A percentile compares a stretch with the other conserved stretches of the same genome.
phyloP scores from a whole-genome alignment of 176 grass and related monocot genomes.

The Avena insularis region DNA sequence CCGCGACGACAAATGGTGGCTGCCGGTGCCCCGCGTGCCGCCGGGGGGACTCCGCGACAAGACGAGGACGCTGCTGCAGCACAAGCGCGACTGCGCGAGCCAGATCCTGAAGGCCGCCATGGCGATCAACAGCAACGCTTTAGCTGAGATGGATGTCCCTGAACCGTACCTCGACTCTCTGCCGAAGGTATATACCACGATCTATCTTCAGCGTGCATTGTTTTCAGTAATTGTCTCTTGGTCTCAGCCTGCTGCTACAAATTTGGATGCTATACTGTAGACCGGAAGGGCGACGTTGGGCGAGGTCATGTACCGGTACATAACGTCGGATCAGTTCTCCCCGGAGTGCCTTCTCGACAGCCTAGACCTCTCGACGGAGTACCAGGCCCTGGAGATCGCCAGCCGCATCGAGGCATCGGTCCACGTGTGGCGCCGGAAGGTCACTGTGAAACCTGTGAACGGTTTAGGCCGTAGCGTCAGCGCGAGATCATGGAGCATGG shows the following conservation, averaged over 20 bases:
- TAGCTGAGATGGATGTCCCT: slow-evolving; percentile 79
- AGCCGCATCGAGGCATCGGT: slow-evolving; percentile 87
- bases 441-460: slow-evolving; percentile 49
- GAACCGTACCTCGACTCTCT: slow-evolving; percentile 58
- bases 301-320: slow-evolving; percentile 82
- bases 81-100: slow-evolving; percentile 68
- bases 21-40: slow-evolving; percentile 63
- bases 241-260: not conserved
- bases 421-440: slow-evolving; percentile 75
- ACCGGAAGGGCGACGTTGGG: slow-evolving; percentile 81
- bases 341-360: slow-evolving; percentile 87
- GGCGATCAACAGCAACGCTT: slow-evolving; percentile 76
- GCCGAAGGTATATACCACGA: slow-evolving; percentile 57
- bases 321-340: slow-evolving; percentile 83
- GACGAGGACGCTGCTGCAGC: slow-evolving; percentile 59
- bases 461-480: slow-evolving; percentile 48
- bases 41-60: slow-evolving; percentile 52
- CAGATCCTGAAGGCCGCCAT: slow-evolving; percentile 78
- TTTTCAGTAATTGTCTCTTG: not conserved
- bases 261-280: slow-evolving; percentile 61
- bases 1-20: slow-evolving; percentile 82
- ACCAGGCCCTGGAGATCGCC: slow-evolving; percentile 83
- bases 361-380: slow-evolving; percentile 86
- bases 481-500: slow-evolving; percentile 81
- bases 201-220: not conserved